Evolutionary conservation across 495 filamentous ascomycete genomes (phyloP), one percentile per base, ranked within the genome.

Genomic region (Hypomontagnella submonticulosa): DNA sequence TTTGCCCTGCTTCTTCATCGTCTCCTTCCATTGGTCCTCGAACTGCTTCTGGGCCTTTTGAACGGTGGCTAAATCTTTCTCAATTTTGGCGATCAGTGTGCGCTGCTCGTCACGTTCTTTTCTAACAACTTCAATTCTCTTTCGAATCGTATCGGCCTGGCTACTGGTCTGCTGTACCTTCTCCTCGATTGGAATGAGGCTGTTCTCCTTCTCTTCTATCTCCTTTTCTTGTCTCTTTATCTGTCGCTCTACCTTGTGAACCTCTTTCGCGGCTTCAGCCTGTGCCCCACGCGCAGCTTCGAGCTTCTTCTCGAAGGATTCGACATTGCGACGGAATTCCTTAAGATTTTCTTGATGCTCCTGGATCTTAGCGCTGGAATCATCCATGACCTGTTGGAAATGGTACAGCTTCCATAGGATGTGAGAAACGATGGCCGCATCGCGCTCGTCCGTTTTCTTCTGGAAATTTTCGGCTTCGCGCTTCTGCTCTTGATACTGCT

Each of bases 401-500:
- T 97, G 92, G 77, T 91, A 98, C 1, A 99, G 80, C 76, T 98
- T 98, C 94, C 95, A 98, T 10, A 98, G 79, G 36, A 97, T 92
- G 57, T 98, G 96, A 0, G 91, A 95, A 47, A 98, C 92, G 57
- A 97, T 90, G 9, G 95, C 96, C 53, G 92, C 86, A 74, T 98
- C 94, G 36, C 92, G 85, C 77, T 98, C 92, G 44, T 94, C 88
- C 0, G 88, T 89, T 75, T 97, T 97, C 44, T 85, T 85, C 38
- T 93, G 88, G 71, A 92, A 98, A 61, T 89, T 92, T 48, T 98
- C 95, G 7, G 94, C 94, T 70, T 97, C 96, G 51, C 90, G 88
- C 81, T 99, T 98, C 78, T 98, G 94, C 73, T 97, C 92, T 63
- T 95, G 91, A 69, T 97, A 97, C 69, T 97, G 92, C 76, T 94